Conservation (phyloP, 139 green algal genomes). For the Micractinium sp. region DNA sequence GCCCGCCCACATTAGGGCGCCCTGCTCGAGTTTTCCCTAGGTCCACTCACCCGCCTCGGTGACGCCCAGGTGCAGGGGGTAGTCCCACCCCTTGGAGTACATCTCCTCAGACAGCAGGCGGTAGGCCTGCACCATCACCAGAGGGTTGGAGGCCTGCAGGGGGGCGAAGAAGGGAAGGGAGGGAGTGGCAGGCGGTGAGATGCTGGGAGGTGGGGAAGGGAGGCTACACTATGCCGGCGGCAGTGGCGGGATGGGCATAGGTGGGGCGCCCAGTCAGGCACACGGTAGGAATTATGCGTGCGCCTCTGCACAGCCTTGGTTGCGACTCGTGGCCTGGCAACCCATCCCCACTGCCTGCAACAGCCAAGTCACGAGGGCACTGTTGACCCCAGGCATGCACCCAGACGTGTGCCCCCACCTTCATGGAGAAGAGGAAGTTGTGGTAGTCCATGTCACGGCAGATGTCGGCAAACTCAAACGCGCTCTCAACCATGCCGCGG, state of each 20-base stretch:
- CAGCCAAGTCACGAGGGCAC: slow-evolving; percentile 53
- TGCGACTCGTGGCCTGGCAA: no score
- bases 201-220: neutral
- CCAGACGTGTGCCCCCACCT: slow-evolving; percentile 68
- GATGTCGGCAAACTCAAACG: slow-evolving; percentile 98
- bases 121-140: slow-evolving; percentile 98
- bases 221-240: neutral
- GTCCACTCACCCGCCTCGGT: slow-evolving; percentile 63
- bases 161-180: neutral
- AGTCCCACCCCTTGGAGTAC: slow-evolving; percentile 96
- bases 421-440: slow-evolving; percentile 99
- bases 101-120: slow-evolving; percentile 93
- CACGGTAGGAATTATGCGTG: no score
- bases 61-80: slow-evolving; percentile 97
- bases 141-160: slow-evolving; percentile 90
- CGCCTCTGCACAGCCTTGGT: no score
- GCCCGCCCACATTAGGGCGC: neutral
- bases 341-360: slow-evolving; percentile 94
- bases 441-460: slow-evolving; percentile 98
- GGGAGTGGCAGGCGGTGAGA: neutral
- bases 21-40: neutral
- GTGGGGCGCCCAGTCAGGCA: no score
- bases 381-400: neutral
- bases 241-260: slow-evolving; percentile 31
- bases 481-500: slow-evolving; percentile 91